These are phyloP conservation scores for Pseudozyma pruni DNA, from an alignment of 1,284 basidiomycete genomes.

Conservation along the genomic window DNA sequence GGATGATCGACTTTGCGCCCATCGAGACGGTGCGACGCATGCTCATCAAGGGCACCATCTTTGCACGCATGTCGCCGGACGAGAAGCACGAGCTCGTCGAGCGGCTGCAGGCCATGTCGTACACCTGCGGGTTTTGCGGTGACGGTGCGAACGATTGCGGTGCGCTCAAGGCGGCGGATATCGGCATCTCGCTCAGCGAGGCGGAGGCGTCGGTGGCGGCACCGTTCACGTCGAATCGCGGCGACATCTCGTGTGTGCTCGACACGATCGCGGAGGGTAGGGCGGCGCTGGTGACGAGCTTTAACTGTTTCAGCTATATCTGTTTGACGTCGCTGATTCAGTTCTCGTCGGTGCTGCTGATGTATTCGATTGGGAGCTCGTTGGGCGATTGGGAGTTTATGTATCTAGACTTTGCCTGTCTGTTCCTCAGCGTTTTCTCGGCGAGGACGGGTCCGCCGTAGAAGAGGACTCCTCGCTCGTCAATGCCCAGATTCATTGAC, in stretches of 20 bases:
- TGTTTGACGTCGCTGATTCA: constrained; percentile 71
- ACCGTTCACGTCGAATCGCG: constrained; percentile 91
- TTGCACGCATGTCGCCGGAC: constrained; percentile 98
- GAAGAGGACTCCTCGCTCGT: neutral
- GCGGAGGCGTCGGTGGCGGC: constrained; percentile 99
- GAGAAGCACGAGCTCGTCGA: constrained; percentile 99
- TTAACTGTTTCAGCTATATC: constrained; percentile 98
- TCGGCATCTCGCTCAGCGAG: constrained; percentile 94
- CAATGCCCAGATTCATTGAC: neutral
- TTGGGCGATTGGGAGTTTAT: constrained; percentile 96
- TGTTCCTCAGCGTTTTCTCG: constrained; percentile 33
- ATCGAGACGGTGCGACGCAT: constrained; percentile 75
- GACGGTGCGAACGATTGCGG: constrained; percentile 99
- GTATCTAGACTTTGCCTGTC: constrained; percentile 66
- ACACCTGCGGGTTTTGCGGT: constrained; percentile 97
- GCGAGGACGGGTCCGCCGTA: constrained; percentile 42
- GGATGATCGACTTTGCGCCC: constrained; percentile 96
- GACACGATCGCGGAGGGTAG: constrained; percentile 91
- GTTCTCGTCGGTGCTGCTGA: constrained; percentile 79
- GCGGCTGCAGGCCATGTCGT: constrained; percentile 88
- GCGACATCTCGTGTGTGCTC: constrained; percentile 94
- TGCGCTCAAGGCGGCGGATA: constrained; percentile 96
- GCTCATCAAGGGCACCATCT: constrained; percentile 97
- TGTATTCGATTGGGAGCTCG: constrained; percentile 96
- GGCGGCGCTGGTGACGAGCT: constrained; percentile 94